Base-by-base conservation (phyloP, 2,329 filamentous ascomycete species). In the Fusarium xyrophilum region DNA sequence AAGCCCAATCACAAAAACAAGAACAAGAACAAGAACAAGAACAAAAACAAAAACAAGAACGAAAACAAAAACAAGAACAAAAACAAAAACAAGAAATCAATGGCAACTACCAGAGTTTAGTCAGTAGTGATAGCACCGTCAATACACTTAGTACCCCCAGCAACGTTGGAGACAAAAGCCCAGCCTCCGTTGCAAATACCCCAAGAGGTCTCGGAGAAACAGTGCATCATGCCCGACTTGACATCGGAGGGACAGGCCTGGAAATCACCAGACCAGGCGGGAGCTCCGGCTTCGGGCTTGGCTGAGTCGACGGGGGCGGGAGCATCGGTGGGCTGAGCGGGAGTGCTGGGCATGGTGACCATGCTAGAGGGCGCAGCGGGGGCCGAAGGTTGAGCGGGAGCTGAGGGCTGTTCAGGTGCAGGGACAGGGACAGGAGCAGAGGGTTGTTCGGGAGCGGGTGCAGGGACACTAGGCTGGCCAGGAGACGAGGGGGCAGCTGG, bases 131-230 rank as follows among this genome's bases (percentile, higher is more conserved):
- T 68, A 15, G n/a, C 30, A 9, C 70, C 71, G 2, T 73, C 53
- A 6, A 55, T 36, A 3, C 73, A 75, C 30, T 60, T 66, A 5
- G 73, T 75, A 0, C 71, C 73, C 7, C 28, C 39, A 5, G 71
- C 54, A 5, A 75, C 63, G 17, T 32, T 27, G 36, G 67, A 70
- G 7, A 71, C 60, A 38, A 71, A 21, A 2, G 70, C 62, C 71
- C 68, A 75, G 0, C 73, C 73, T 17, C 47, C 17, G 5, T 72
- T 74, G 60, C 73, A 75, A 14, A 75, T 69, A 3, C 73, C 73
- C 36, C 74, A 75, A 11, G 55, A 33, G 9, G 30, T 57, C 7
- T 53, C 46, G 1, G 58, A 50, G n/a, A 75, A 53, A 19, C 73
- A 75, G 12, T 70, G 32, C 4, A 74, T 35, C 19, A 47, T 56